Conservation (phyloP, 2,329 filamentous ascomycete species). For the Pseudocercospora cruenta region DNA sequence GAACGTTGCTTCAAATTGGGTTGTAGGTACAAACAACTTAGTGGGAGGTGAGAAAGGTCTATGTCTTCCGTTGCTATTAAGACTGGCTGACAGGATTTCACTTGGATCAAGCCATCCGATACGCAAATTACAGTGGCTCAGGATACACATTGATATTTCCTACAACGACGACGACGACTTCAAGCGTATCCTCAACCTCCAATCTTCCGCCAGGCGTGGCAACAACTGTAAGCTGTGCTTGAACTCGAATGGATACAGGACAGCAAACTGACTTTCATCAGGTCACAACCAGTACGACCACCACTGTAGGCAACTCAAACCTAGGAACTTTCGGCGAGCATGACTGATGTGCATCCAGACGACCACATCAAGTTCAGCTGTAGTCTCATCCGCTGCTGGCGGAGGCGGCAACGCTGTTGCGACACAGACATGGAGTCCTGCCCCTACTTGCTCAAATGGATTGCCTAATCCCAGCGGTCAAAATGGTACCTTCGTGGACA, state of each 20-base stretch:
- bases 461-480: constrained; percentile 9
- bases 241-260: no score
- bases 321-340: no score
- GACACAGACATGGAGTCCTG: background rate
- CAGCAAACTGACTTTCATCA: no score
- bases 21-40: background rate
- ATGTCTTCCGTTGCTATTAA: background rate
- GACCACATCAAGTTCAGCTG: no score
- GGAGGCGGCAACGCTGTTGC: background rate
- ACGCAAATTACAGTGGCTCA: background rate
- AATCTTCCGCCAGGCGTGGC: no score
- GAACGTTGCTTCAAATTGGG: background rate
- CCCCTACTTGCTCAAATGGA: background rate
- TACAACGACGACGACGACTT: background rate
- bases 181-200: background rate
- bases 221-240: background rate
- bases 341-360: no score
- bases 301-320: no score
- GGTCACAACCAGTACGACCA: no score
- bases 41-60: background rate
- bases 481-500: constrained; percentile 24
- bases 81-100: background rate
- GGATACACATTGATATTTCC: background rate
- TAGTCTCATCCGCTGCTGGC: no score
- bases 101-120: background rate